Evolutionary conservation across 768 basidiomycete genomes (phyloP), one percentile per base, ranked within the genome.

Genomic region (Vishniacozyma victoriae): DNA sequence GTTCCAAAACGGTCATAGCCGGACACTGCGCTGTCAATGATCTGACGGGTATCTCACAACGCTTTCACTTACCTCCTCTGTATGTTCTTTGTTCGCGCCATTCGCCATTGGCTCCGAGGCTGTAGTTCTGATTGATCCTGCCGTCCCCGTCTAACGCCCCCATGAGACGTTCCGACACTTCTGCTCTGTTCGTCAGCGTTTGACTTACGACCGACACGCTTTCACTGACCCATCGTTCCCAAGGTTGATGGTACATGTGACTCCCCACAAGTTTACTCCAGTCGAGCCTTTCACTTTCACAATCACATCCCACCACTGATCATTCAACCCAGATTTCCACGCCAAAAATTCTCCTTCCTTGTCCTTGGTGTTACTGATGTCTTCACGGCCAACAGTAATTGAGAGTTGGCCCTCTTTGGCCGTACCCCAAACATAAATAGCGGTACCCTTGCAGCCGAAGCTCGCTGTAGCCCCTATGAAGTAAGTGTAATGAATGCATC

Each of bases 231-330:
- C 43, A 5, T 45, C 35, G 15, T 41, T 36, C 18, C 50, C 50
- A 9, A 52, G n/a, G 15, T 37, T 44, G 20, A 44, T 45, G 15
- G 50, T 52, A 15, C 45, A 41, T 12, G 50, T 52, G 12, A 52
- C 25, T n/a, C 50, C 50, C 2, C 19, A 27, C 13, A 52, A 15
- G 4, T 13, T 52, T 7, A 52, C 50, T 19, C 50, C 50, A 7
- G 31, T 38, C 31, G 22, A 22, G 12, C 50, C 50, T 1, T 14
- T 33, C 7, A 52, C 50, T 14, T 26, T 40, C 23, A 52, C 18
- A 11, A 24, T 25, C 4, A 52, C n/a, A 15, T 25, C 37, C 35
- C 46, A 44, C 50, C 50, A 52, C 1, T 31, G 13, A 16, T 52
- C 42, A 5, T 11, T 4, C 29, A 52, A 26, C 4, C 31, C 31